A percentile compares a stretch with the other conserved stretches of the same genome.
Evolutionary conservation across 176 grass and related monocot species (phyloP).

Genomic region (Carex cristatella): DNA sequence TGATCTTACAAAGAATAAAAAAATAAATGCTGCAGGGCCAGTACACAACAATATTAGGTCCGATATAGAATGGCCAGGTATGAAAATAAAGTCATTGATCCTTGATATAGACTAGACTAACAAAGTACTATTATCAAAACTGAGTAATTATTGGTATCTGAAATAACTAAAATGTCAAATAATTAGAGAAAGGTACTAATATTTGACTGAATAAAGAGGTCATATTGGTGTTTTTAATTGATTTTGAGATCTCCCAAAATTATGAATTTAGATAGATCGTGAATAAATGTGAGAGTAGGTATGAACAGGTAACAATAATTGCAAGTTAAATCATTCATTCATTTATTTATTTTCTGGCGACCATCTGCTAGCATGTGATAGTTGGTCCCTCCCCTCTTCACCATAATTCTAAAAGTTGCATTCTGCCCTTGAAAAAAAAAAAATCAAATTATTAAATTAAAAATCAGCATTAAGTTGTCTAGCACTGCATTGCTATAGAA

Average conservation of each 20-base stretch:
- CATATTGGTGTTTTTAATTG: background rate
- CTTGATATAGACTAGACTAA: background rate
- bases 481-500: background rate
- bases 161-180: background rate
- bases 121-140: background rate
- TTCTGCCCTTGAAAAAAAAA: background rate
- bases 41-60: background rate
- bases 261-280: background rate
- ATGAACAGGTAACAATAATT: conserved; percentile 1
- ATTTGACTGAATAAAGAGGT: background rate
- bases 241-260: background rate
- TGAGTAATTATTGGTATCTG: background rate
- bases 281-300: conserved; percentile 11
- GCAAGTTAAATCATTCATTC: background rate
- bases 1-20: background rate
- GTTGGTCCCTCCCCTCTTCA: conserved; percentile 1
- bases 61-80: background rate
- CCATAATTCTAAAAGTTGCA: background rate
- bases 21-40: background rate
- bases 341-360: background rate
- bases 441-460: background rate
- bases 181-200: background rate
- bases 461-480: background rate
- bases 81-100: background rate
- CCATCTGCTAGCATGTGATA: conserved; percentile 7